phyloP scores from a whole-genome alignment of 345 rosid genomes.

The Eucalyptus microcorys region DNA sequence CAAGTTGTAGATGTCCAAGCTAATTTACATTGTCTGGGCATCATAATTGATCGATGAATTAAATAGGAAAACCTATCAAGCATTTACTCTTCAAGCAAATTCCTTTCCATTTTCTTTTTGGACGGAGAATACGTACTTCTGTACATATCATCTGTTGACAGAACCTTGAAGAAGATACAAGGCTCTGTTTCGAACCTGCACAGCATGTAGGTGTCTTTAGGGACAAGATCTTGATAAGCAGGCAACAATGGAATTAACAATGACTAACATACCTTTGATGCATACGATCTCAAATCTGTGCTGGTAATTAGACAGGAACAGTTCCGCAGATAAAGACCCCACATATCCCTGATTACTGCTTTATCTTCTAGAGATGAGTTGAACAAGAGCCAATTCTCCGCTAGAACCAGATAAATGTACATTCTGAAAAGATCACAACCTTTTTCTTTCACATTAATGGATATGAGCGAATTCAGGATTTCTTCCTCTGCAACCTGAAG shows the following conservation, averaged over 20 bases:
- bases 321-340: slow-evolving; percentile 57
- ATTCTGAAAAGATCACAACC: slow-evolving; percentile 49
- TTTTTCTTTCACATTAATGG: slow-evolving; percentile 51
- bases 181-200: slow-evolving; percentile 5
- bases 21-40: neutral
- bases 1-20: neutral
- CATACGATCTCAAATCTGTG: slow-evolving; percentile 68
- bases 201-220: neutral
- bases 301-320: slow-evolving; percentile 66
- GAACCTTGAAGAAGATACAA: slow-evolving; percentile 1
- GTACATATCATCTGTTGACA: neutral
- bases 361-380: slow-evolving; percentile 23
- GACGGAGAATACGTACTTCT: neutral
- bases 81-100: neutral
- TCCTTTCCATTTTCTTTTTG: neutral
- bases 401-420: slow-evolving; percentile 48
- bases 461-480: slow-evolving; percentile 35
- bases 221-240: neutral
- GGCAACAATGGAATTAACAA: neutral
- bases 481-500: slow-evolving; percentile 53
- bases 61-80: neutral
- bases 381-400: slow-evolving; percentile 66
- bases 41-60: neutral
- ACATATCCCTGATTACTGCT: slow-evolving; percentile 51
- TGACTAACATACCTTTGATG: slow-evolving; percentile 44